Conservation (phyloP, 78 protist genomes). For the Guillardia theta region DNA sequence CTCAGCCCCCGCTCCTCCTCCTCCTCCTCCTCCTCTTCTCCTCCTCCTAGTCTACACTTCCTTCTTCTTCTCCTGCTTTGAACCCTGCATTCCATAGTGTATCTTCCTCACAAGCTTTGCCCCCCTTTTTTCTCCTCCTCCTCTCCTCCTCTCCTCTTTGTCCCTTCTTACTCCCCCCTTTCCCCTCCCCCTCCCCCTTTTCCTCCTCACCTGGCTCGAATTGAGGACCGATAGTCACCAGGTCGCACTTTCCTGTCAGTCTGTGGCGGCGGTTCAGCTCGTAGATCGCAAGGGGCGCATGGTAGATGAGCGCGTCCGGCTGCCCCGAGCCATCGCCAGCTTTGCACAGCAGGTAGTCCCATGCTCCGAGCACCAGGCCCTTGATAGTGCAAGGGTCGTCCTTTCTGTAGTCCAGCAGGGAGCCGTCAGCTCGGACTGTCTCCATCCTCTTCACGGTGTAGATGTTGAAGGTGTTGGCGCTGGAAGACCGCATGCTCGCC, state of each 20-base stretch:
- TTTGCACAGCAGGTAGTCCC: background rate
- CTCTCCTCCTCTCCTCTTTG: background rate
- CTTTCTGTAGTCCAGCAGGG: background rate
- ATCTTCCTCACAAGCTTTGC: background rate
- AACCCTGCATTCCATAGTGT: background rate
- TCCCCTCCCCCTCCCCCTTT: background rate
- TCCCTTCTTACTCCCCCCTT: background rate
- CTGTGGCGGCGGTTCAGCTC: background rate
- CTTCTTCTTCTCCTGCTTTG: no score
- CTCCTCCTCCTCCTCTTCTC: background rate
- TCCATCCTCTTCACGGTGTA: background rate
- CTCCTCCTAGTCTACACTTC: no score
- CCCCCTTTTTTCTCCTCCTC: background rate
- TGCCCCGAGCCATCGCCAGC: background rate
- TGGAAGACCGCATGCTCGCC: background rate
- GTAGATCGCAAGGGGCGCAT: background rate
- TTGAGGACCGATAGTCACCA: background rate
- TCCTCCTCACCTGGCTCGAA: no score
- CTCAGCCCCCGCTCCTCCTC: background rate
- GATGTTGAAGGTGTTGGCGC: background rate
- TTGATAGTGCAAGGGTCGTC: background rate
- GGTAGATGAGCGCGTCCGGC: background rate
- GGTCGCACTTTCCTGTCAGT: background rate
- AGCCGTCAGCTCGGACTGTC: background rate
- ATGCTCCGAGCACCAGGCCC: background rate